These are phyloP conservation scores for Aspergillus pseudonomiae DNA, from an alignment of 2,329 filamentous ascomycete genomes.

Conservation along the genomic window DNA sequence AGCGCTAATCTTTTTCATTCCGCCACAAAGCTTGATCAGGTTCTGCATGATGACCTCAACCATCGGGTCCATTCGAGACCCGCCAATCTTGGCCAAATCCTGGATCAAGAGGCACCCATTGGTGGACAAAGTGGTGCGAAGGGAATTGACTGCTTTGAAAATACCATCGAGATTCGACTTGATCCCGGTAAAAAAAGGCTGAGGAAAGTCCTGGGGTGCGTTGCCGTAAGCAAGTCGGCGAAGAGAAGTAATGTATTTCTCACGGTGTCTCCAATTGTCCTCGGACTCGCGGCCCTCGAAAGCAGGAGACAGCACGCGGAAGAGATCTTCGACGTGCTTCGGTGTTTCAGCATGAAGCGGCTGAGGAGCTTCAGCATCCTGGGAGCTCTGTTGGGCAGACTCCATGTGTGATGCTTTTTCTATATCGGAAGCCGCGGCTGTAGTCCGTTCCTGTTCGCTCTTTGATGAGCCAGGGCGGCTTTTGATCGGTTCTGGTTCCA, in stretches of 20 bases:
- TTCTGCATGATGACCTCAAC: constrained; percentile 87
- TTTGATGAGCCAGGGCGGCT: constrained; percentile 24
- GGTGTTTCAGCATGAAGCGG: constrained; percentile 82
- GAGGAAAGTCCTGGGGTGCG: constrained; percentile 73
- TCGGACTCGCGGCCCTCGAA: constrained; percentile 91
- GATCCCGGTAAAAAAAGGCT: constrained; percentile 69
- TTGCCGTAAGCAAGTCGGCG: constrained; percentile 83
- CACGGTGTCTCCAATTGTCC: constrained; percentile 85
- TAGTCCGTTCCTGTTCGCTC: constrained; percentile 22
- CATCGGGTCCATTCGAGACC: constrained; percentile 80
- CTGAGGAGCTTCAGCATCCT: constrained; percentile 72
- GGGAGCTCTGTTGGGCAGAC: constrained; percentile 23
- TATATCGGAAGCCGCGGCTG: neutral
- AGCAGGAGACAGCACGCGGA: constrained; percentile 75
- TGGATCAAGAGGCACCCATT: constrained; percentile 83
- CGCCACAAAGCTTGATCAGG: constrained; percentile 84
- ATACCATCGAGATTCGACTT: constrained; percentile 82
- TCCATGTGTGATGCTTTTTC: constrained; percentile 39
- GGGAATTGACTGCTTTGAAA: constrained; percentile 78
- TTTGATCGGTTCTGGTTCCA: constrained; percentile 24
- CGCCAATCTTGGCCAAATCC: constrained; percentile 76
- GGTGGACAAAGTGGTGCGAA: constrained; percentile 87
- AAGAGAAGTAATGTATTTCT: constrained; percentile 76
- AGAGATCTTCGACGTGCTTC: constrained; percentile 84
- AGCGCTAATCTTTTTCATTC: constrained; percentile 89